phyloP scores from a whole-genome alignment of 2,329 filamentous ascomycete species.

The Stagonosporopsis tanaceti region DNA sequence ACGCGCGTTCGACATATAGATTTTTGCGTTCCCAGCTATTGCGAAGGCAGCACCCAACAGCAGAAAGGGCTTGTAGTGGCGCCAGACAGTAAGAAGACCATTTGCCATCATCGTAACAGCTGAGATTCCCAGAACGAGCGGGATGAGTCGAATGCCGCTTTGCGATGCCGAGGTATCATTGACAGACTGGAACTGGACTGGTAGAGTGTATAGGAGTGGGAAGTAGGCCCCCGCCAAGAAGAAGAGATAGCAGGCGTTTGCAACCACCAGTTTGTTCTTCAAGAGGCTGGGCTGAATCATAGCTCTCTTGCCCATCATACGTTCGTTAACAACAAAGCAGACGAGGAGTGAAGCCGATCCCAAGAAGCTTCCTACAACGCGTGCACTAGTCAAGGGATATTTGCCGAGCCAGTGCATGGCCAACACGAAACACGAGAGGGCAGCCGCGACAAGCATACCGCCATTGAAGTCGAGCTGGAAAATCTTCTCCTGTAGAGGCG shows the following conservation, averaged over 20 bases:
- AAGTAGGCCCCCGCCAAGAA: slow-evolving; percentile 40
- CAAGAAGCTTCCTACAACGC: slow-evolving; percentile 58
- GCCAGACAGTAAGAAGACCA: slow-evolving; percentile 36
- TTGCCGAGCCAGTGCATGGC: slow-evolving; percentile 42
- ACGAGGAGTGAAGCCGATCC: slow-evolving; percentile 56
- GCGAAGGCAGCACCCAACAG: slow-evolving; percentile 38
- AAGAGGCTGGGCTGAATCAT: slow-evolving; percentile 38
- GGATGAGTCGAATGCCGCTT: slow-evolving; percentile 39
- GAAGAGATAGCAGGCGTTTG: slow-evolving; percentile 33
- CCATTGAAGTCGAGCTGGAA: slow-evolving; percentile 37
- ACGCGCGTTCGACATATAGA: slow-evolving; percentile 48
- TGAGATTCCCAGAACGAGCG: slow-evolving; percentile 38
- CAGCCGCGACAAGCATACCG: slow-evolving; percentile 25
- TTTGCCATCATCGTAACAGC: slow-evolving; percentile 40
- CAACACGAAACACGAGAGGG: slow-evolving; percentile 37
- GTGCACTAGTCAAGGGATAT: slow-evolving; percentile 54
- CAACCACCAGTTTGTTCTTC: slow-evolving; percentile 25
- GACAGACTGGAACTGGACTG: slow-evolving; percentile 42
- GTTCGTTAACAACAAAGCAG: slow-evolving; percentile 50
- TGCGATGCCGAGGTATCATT: slow-evolving; percentile 35
- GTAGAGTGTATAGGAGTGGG: slow-evolving; percentile 39
- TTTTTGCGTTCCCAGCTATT: slow-evolving; percentile 28
- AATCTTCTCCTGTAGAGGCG: slow-evolving; percentile 27
- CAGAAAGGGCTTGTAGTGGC: slow-evolving; percentile 55
- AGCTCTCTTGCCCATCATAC: slow-evolving; percentile 34